These are phyloP conservation scores for Oryza meyeriana DNA, from an alignment of 176 grass and related monocot species.

Conservation along the genomic window DNA sequence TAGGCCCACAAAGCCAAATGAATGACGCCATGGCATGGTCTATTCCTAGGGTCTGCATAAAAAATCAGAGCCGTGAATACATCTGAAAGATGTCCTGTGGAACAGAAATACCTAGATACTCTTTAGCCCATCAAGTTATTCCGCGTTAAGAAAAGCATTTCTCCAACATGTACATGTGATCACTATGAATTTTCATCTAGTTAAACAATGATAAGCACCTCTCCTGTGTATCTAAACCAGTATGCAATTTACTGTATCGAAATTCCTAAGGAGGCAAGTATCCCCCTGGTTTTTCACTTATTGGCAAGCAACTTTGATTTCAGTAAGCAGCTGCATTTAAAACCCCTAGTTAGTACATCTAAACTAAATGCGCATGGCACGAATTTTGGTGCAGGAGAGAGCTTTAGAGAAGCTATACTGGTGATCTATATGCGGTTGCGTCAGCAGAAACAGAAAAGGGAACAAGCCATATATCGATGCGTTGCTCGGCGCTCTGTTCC, in stretches of 20 bases:
- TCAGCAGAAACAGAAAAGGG: not conserved
- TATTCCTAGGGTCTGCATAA: slow-evolving; percentile 96
- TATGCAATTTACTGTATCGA: not conserved
- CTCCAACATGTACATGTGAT: not conserved
- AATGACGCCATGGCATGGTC: slow-evolving; percentile 93
- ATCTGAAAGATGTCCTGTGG: not conserved
- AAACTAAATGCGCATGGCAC: too few relatives aligned
- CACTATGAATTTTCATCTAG: not conserved
- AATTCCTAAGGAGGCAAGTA: not conserved
- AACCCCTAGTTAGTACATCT: too few relatives aligned
- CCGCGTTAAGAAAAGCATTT: not conserved
- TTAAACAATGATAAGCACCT: not conserved
- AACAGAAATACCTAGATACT: not conserved
- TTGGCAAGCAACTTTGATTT: not conserved
- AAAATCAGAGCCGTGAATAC: not conserved
- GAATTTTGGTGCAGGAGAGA: not conserved
- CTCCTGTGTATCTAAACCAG: not conserved
- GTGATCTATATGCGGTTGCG: not conserved
- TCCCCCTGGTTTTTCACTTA: not conserved
- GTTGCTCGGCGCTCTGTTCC: not conserved
- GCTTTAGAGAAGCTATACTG: not conserved
- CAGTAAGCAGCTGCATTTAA: not conserved
- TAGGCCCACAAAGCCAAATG: slow-evolving; percentile 97
- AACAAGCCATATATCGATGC: not conserved
- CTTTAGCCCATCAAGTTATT: not conserved